phyloP scores from a whole-genome alignment of 2,329 filamentous ascomycete species.

The Pseudocercospora fijiensis region DNA sequence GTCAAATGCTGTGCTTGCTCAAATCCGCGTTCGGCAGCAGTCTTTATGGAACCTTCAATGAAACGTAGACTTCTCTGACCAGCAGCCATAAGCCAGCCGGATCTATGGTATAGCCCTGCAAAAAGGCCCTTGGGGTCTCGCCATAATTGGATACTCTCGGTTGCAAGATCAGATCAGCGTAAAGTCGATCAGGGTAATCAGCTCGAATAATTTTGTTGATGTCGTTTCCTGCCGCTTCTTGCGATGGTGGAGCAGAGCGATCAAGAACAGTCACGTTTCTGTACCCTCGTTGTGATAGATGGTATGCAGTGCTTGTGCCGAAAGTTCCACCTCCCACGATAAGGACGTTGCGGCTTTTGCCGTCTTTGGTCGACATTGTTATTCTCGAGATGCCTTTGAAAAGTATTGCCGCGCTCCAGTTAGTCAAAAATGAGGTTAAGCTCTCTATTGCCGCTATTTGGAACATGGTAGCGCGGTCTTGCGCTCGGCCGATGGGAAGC shows the following conservation, averaged over 20 bases:
- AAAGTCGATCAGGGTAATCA: slow-evolving; percentile 31
- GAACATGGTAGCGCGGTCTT: not conserved
- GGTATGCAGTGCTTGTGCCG: slow-evolving; percentile 24
- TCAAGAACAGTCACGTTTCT: slow-evolving; percentile 58
- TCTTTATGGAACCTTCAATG: slow-evolving; percentile 18
- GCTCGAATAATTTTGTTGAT: slow-evolving; percentile 35
- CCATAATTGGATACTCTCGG: slow-evolving; percentile 42
- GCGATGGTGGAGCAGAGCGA: slow-evolving; percentile 51
- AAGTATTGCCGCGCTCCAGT: not conserved
- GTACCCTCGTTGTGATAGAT: slow-evolving; percentile 44
- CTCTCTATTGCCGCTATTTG: not conserved
- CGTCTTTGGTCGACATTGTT: not conserved
- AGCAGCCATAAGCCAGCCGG: slow-evolving; percentile 21
- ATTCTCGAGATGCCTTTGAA: not conserved
- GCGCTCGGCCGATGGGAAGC: not conserved
- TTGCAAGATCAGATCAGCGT: slow-evolving; percentile 35
- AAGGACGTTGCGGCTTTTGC: slow-evolving; percentile 6
- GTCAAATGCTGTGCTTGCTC: slow-evolving; percentile 13
- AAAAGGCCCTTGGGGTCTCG: slow-evolving; percentile 44
- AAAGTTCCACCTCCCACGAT: slow-evolving; percentile 23
- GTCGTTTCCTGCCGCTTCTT: slow-evolving; percentile 38
- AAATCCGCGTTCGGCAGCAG: slow-evolving; percentile 12
- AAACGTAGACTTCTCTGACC: slow-evolving; percentile 14
- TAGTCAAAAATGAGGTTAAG: not conserved
- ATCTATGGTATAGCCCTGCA: slow-evolving; percentile 14